phyloP scores from a whole-genome alignment of 73 alveolate genomes.

The Durusdinium trenchii region DNA sequence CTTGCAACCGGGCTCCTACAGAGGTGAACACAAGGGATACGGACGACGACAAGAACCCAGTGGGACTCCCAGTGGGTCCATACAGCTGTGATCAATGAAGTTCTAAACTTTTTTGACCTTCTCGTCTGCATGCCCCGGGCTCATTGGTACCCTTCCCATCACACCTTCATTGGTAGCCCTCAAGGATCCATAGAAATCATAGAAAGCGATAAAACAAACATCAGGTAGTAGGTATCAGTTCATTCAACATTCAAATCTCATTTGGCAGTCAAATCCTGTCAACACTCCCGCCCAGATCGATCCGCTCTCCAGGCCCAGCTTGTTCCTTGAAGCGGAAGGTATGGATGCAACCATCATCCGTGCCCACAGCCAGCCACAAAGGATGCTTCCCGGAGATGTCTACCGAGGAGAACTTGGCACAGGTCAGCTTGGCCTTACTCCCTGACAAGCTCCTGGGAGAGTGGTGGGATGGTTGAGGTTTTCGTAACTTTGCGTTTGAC shows the following conservation, averaged over 20 bases:
- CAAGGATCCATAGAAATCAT: too few species aligned
- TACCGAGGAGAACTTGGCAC: conserved; percentile 76
- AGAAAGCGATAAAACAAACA: too few species aligned
- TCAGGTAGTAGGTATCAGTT: too few species aligned
- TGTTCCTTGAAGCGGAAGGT: conserved; percentile 89
- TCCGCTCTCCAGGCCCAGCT: too few species aligned
- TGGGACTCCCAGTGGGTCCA: background rate
- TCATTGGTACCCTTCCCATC: too few species aligned
- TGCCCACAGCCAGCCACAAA: conserved; percentile 93
- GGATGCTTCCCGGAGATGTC: conserved; percentile 91
- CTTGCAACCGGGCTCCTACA: conserved; percentile 52
- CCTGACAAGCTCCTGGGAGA: conserved; percentile 41
- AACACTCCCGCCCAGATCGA: too few species aligned
- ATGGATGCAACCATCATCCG: conserved; percentile 93
- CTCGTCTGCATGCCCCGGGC: too few species aligned
- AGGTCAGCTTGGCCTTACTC: conserved; percentile 65
- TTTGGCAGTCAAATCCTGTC: too few species aligned
- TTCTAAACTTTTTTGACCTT: background rate
- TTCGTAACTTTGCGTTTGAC: too few species aligned
- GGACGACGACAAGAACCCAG: background rate
- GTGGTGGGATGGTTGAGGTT: too few species aligned
- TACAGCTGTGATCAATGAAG: background rate
- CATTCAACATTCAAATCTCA: too few species aligned
- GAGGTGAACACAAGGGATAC: background rate
- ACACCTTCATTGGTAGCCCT: too few species aligned